phyloP scores from a whole-genome alignment of 495 filamentous ascomycete species.

The Penicillium dipodomyicola region DNA sequence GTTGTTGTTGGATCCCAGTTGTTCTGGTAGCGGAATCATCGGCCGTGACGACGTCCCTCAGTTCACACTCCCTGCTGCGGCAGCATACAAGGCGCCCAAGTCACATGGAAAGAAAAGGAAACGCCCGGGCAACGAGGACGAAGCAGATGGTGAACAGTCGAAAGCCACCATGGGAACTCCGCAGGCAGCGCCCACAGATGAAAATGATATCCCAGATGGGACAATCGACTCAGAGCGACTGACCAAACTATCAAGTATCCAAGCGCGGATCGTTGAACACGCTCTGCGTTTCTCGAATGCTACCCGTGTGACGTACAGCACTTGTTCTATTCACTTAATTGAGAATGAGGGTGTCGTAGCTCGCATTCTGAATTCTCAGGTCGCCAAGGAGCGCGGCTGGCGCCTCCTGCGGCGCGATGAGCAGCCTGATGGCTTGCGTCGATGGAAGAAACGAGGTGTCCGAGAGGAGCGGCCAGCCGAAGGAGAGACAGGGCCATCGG shows the following conservation, averaged over 20 bases:
- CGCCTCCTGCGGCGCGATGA: slow-evolving; percentile 63
- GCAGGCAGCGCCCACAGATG: slow-evolving; percentile 29
- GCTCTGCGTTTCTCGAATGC: slow-evolving; percentile 82
- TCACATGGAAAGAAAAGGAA: slow-evolving; percentile 48
- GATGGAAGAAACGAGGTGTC: slow-evolving; percentile 69
- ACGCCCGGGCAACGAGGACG: slow-evolving; percentile 26
- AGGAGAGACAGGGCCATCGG: slow-evolving; percentile 10
- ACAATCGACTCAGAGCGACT: slow-evolving; percentile 52
- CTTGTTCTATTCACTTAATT: slow-evolving; percentile 79
- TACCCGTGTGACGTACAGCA: slow-evolving; percentile 78
- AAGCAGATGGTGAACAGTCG: slow-evolving; percentile 15
- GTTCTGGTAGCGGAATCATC: slow-evolving; percentile 91
- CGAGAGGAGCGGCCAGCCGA: slow-evolving; percentile 30
- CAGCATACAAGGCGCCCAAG: slow-evolving; percentile 19
- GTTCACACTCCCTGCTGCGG: slow-evolving; percentile 45
- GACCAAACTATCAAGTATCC: slow-evolving; percentile 68
- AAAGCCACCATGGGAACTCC: slow-evolving; percentile 15
- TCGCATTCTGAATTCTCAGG: slow-evolving; percentile 59
- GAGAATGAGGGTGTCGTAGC: slow-evolving; percentile 89
- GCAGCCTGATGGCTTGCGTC: slow-evolving; percentile 66
- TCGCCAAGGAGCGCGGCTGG: slow-evolving; percentile 73
- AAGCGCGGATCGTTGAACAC: slow-evolving; percentile 73
- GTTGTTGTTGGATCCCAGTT: slow-evolving; percentile 86
- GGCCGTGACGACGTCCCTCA: slow-evolving; percentile 73
- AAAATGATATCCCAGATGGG: slow-evolving; percentile 35